phyloP scores from a whole-genome alignment of 768 basidiomycete genomes.

The Tylopilus sp. region DNA sequence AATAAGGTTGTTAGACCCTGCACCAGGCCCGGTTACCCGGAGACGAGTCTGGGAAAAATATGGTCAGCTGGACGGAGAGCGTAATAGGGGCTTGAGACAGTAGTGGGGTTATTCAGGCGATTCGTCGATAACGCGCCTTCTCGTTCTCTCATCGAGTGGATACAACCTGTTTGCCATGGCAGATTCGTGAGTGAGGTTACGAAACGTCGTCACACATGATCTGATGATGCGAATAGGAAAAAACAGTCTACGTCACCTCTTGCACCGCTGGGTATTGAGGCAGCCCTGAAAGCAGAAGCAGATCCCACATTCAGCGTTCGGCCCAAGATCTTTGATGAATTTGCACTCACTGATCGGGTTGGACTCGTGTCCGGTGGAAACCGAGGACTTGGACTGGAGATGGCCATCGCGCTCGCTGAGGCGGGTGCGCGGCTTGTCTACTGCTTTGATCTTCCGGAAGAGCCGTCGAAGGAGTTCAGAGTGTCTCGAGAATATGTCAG shows the following conservation, averaged over 20 bases:
- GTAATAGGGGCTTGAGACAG: background rate
- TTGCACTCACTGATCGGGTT: constrained; percentile 53
- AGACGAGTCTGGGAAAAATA: background rate
- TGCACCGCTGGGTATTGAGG: constrained; percentile 60
- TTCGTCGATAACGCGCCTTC: constrained; percentile 1
- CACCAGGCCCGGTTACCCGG: too few species aligned
- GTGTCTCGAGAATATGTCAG: constrained; percentile 50
- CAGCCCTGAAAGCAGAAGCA: constrained; percentile 45
- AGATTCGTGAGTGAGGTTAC: constrained; percentile 6
- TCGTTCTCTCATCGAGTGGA: background rate
- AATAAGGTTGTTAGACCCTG: too few species aligned
- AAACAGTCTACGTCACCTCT: constrained; percentile 49
- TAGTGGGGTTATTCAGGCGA: background rate
- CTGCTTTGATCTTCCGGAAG: constrained; percentile 59
- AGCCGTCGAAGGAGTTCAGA: constrained; percentile 56
- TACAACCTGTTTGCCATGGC: constrained; percentile 4
- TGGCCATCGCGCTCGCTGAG: constrained; percentile 72
- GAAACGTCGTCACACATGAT: background rate
- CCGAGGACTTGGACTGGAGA: constrained; percentile 77
- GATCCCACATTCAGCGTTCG: constrained; percentile 33
- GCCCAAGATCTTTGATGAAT: constrained; percentile 58
- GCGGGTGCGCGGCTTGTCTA: constrained; percentile 68
- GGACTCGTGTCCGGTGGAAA: constrained; percentile 63
- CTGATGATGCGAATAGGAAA: background rate
- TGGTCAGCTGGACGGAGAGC: background rate